Percentiles rank a stretch among this genome's conserved stretches.
Evolutionary conservation across 176 grass and related monocot genomes (phyloP).

Genomic region (Carex myosuroides): DNA sequence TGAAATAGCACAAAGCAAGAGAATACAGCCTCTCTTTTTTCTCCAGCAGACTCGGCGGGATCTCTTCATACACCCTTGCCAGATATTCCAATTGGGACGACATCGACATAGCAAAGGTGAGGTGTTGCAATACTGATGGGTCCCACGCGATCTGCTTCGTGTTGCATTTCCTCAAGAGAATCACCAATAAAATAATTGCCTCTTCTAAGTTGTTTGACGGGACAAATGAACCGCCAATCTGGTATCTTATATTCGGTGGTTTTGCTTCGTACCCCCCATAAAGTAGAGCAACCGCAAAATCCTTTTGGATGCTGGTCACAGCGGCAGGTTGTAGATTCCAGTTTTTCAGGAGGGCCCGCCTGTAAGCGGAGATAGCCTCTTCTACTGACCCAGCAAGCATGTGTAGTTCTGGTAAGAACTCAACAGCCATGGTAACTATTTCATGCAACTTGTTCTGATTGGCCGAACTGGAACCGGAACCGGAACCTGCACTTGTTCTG

Average conservation of each 20-base stretch:
- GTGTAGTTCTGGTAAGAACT: slow-evolving; percentile 86
- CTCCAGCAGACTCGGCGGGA: slow-evolving; percentile 54
- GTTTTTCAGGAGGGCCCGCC: slow-evolving; percentile 68
- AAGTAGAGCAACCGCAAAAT: slow-evolving; percentile 79
- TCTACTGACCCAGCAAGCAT: slow-evolving; percentile 57
- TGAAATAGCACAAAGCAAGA: slow-evolving; percentile 89
- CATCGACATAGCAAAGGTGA: slow-evolving; percentile 78
- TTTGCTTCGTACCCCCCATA: slow-evolving; percentile 83
- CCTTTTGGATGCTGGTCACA: slow-evolving; percentile 70
- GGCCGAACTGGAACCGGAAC: slow-evolving; percentile 31
- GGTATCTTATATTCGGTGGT: slow-evolving; percentile 75
- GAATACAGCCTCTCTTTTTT: slow-evolving; percentile 65
- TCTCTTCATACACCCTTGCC: slow-evolving; percentile 66
- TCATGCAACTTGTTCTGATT: slow-evolving; percentile 82
- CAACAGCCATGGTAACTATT: slow-evolving; percentile 75
- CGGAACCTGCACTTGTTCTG: too few relatives aligned
- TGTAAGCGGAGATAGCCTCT: slow-evolving; percentile 76
- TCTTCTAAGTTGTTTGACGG: slow-evolving; percentile 92
- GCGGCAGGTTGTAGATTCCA: slow-evolving; percentile 78
- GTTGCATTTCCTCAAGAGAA: slow-evolving; percentile 83
- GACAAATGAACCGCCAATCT: slow-evolving; percentile 80
- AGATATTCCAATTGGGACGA: slow-evolving; percentile 59
- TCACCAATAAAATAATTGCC: slow-evolving; percentile 81
- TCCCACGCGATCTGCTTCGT: slow-evolving; percentile 67
- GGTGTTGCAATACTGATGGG: slow-evolving; percentile 62